phyloP scores from a whole-genome alignment of 2,329 filamentous ascomycete species.

The Botrytis tulipae region DNA sequence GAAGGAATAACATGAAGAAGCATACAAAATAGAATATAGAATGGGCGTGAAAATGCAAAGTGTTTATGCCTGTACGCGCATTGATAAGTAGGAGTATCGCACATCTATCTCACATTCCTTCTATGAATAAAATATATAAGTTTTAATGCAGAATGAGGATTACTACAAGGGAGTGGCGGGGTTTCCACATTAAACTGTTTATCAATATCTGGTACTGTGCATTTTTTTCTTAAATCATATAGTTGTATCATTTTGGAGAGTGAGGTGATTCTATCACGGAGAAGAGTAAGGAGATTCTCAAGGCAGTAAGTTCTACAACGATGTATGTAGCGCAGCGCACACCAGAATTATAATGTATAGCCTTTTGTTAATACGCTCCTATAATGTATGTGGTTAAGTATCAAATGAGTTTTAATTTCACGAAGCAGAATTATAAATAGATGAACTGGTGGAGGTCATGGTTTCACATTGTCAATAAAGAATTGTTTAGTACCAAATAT shows the following conservation, averaged over 20 bases:
- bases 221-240: too few species aligned
- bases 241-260: too few species aligned
- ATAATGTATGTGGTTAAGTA: not conserved
- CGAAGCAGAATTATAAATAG: not conserved
- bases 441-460: not conserved
- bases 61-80: not conserved
- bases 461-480: not conserved
- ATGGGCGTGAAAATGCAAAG: not conserved
- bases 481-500: not conserved
- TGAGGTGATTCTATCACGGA: not conserved
- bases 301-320: not conserved
- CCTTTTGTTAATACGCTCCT: rapidly evolving
- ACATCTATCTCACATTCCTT: not conserved
- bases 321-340: not conserved
- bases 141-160: not conserved
- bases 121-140: not conserved
- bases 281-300: not conserved
- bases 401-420: not conserved
- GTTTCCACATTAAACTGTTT: too few species aligned
- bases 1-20: not conserved
- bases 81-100: not conserved
- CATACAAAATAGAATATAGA: not conserved
- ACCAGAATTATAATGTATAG: not conserved
- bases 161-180: too few species aligned
- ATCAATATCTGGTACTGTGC: too few species aligned